Percentiles rank a stretch among this genome's conserved stretches.
phyloP scores from a whole-genome alignment of 2,329 filamentous ascomycete genomes.

The Cercospora berteroae region DNA sequence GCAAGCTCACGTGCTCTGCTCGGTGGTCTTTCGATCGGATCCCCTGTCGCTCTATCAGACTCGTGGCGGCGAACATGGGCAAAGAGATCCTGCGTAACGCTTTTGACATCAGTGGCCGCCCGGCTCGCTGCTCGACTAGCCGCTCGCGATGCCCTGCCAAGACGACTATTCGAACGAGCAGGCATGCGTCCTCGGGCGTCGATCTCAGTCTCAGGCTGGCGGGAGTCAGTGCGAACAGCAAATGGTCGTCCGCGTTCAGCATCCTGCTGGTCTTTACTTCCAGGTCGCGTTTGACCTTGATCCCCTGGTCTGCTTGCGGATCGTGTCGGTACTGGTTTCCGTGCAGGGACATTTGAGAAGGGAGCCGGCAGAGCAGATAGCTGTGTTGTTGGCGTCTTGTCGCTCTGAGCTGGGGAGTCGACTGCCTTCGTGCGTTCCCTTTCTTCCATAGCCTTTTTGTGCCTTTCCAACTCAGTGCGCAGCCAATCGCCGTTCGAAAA shows the following conservation, averaged over 20 bases:
- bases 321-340: constrained; percentile 30
- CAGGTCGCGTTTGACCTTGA: constrained; percentile 6
- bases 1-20: constrained; percentile 40
- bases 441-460: constrained; percentile 30
- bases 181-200: constrained; percentile 18
- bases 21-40: constrained; percentile 14
- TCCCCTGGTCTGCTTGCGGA: constrained; percentile 20
- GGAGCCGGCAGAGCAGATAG: constrained; percentile 11
- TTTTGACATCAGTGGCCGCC: constrained; percentile 24
- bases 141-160: constrained; percentile 19
- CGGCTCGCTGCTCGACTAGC: constrained; percentile 22
- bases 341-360: constrained; percentile 22
- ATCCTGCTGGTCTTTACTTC: constrained; percentile 8
- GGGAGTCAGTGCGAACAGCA: constrained; percentile 12
- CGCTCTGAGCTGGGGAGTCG: constrained; percentile 14
- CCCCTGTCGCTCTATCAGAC: constrained; percentile 10
- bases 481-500: constrained; percentile 45
- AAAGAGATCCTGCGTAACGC: constrained; percentile 26
- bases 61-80: constrained; percentile 17
- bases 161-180: constrained; percentile 21
- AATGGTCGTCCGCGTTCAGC: constrained; percentile 14
- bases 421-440: constrained; percentile 18
- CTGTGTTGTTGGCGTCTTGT: constrained; percentile 2
- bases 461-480: constrained; percentile 44
- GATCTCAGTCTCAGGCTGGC: constrained; percentile 1